Evolutionary conservation across 1,284 basidiomycete species (phyloP).

Genomic region (Abortiporus biennis): DNA sequence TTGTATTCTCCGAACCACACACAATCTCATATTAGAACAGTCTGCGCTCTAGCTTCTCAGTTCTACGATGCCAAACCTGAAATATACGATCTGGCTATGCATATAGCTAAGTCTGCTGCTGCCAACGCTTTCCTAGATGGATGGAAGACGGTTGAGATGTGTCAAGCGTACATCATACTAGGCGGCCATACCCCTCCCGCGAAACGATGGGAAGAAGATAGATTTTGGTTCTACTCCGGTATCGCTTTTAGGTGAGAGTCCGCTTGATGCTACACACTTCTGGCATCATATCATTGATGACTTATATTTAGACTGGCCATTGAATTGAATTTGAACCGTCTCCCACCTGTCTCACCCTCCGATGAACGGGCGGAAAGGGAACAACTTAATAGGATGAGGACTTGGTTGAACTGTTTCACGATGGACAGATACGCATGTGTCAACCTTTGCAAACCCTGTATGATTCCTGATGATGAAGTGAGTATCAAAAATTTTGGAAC

Average conservation of each 20-base stretch:
- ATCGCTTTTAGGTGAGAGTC: slow-evolving; percentile 21
- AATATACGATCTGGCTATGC: slow-evolving; percentile 29
- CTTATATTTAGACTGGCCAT: slow-evolving; percentile 31
- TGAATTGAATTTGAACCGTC: slow-evolving; percentile 39
- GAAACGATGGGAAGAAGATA: slow-evolving; percentile 27
- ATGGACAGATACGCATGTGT: slow-evolving; percentile 36
- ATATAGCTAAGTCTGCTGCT: slow-evolving; percentile 30
- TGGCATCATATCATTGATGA: slow-evolving; percentile 1
- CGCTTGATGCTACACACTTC: neutral
- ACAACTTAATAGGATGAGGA: slow-evolving; percentile 38
- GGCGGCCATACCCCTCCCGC: slow-evolving; percentile 26
- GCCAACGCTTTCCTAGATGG: slow-evolving; percentile 28
- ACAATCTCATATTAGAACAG: slow-evolving; percentile 24
- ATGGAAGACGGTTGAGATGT: slow-evolving; percentile 30
- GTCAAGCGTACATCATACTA: slow-evolving; percentile 28
- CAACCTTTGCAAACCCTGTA: slow-evolving; percentile 40
- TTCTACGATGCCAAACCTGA: slow-evolving; percentile 29
- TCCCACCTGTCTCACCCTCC: slow-evolving; percentile 24
- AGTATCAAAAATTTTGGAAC: slow-evolving; percentile 17
- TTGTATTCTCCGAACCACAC: neutral
- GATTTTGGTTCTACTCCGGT: slow-evolving; percentile 28
- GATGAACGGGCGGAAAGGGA: slow-evolving; percentile 36
- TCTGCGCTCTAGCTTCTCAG: slow-evolving; percentile 32
- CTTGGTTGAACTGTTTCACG: slow-evolving; percentile 42
- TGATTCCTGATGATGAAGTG: slow-evolving; percentile 37